Percentiles rank a stretch among this genome's conserved stretches.
phyloP scores from a whole-genome alignment of 176 grass and related monocot genomes.

The Aegilops tauschii region DNA sequence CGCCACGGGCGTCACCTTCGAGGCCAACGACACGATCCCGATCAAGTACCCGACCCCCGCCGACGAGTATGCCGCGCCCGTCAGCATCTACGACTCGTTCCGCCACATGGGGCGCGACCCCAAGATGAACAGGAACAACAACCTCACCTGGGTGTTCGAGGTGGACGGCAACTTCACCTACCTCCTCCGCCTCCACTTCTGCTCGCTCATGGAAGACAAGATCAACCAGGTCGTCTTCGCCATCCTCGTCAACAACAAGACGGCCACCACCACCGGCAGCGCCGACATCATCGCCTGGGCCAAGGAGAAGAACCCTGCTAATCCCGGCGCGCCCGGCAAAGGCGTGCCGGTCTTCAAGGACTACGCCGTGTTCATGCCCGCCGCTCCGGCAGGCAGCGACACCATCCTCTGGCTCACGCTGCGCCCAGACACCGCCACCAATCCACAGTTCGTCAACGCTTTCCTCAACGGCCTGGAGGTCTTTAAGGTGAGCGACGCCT shows the following conservation, averaged over 20 bases:
- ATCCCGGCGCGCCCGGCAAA: neutral
- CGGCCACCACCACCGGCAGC: conserved; percentile 22
- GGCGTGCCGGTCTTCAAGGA: conserved; percentile 65
- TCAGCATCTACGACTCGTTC: conserved; percentile 40
- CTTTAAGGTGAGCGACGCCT: conserved; percentile 60
- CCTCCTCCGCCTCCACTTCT: conserved; percentile 65
- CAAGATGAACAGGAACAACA: conserved; percentile 43
- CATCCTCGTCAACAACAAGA: conserved; percentile 69
- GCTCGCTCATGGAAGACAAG: conserved; percentile 44
- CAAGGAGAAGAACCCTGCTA: neutral
- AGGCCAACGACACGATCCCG: neutral
- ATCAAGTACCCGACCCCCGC: conserved; percentile 37
- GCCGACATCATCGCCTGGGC: conserved; percentile 57
- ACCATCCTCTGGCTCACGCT: conserved; percentile 59
- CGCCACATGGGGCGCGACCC: conserved; percentile 57
- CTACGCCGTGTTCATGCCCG: conserved; percentile 33
- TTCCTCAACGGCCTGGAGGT: conserved; percentile 67
- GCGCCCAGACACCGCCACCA: conserved; percentile 7
- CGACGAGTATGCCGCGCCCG: conserved; percentile 46
- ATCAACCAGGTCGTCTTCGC: conserved; percentile 56
- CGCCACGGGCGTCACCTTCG: conserved; percentile 38
- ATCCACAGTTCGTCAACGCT: conserved; percentile 46
- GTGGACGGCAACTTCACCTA: conserved; percentile 81
- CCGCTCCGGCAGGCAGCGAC: neutral
- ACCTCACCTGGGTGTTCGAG: conserved; percentile 67